A percentile compares a stretch with the other conserved stretches of the same genome.
These are phyloP conservation scores for Beverwykella pulmonaria DNA, from an alignment of 495 filamentous ascomycete genomes.

Conservation along the genomic window DNA sequence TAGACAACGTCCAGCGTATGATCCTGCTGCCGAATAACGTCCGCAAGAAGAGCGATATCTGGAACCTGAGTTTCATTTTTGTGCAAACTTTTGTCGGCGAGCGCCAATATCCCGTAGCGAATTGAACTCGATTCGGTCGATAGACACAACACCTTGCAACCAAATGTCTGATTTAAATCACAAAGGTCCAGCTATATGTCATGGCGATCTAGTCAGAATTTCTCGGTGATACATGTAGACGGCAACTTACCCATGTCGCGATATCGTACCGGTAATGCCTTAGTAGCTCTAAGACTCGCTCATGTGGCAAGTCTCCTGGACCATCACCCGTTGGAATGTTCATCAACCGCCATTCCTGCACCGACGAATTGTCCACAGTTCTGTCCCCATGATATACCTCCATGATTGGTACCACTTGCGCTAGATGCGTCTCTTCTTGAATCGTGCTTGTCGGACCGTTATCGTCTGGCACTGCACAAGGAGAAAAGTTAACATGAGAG, in stretches of 20 bases:
- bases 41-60: not conserved
- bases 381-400: not conserved
- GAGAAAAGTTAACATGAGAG: not conserved
- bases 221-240: not conserved
- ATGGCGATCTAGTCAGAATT: not conserved
- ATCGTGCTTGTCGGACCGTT: not conserved
- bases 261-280: constrained; percentile 13
- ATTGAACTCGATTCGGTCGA: not conserved
- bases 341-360: not conserved
- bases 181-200: not conserved
- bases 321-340: not conserved
- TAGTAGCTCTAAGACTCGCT: constrained; percentile 1
- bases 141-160: constrained; percentile 1
- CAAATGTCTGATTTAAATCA: constrained; percentile 6
- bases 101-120: constrained; percentile 7
- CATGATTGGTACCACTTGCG: not conserved
- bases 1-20: not conserved
- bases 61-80: not conserved
- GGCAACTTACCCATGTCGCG: constrained; percentile 12
- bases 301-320: not conserved
- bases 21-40: not conserved
- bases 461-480: not conserved
- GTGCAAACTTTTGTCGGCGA: not conserved
- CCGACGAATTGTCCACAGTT: not conserved
- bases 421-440: not conserved